Evolutionary conservation across 2,329 filamentous ascomycete genomes (phyloP).

Genomic region (Arthrinium phaeospermum): DNA sequence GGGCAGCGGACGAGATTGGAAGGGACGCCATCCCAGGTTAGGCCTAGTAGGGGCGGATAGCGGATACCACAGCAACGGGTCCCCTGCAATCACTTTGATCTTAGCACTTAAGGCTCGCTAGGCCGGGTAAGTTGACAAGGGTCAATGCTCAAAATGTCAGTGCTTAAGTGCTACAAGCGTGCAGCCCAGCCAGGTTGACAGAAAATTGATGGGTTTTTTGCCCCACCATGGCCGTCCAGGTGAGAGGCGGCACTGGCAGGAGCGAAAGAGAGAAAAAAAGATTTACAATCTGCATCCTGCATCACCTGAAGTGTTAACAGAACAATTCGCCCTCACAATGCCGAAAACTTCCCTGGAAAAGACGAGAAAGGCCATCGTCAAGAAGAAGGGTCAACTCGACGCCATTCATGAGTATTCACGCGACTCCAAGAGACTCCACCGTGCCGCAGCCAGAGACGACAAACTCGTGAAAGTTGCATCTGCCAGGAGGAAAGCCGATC

Average conservation of each 20-base stretch:
- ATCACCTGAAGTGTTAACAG: background rate
- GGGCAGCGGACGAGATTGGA: background rate
- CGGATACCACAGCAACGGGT: constrained; percentile 18
- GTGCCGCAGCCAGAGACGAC: constrained; percentile 81
- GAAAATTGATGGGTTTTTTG: constrained; percentile 4
- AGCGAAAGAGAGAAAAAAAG: background rate
- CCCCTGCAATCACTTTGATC: background rate
- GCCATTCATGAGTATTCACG: constrained; percentile 87
- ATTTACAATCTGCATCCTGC: constrained; percentile 4
- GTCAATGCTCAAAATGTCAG: background rate
- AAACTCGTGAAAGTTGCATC: constrained; percentile 75
- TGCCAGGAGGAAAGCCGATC: constrained; percentile 75
- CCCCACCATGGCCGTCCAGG: constrained; percentile 5
- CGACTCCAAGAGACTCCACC: constrained; percentile 81
- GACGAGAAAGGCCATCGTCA: constrained; percentile 85
- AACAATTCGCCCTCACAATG: background rate
- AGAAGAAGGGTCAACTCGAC: constrained; percentile 79
- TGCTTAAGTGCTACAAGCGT: too few species aligned
- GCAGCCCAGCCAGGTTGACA: background rate
- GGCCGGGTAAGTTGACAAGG: background rate
- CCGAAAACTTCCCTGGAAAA: constrained; percentile 73
- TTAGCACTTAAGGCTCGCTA: background rate
- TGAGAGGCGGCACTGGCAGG: background rate
- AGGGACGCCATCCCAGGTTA: background rate
- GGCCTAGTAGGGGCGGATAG: background rate